Conservation (phyloP, 2,329 filamentous ascomycete genomes). For the Fusarium goolgardi region DNA sequence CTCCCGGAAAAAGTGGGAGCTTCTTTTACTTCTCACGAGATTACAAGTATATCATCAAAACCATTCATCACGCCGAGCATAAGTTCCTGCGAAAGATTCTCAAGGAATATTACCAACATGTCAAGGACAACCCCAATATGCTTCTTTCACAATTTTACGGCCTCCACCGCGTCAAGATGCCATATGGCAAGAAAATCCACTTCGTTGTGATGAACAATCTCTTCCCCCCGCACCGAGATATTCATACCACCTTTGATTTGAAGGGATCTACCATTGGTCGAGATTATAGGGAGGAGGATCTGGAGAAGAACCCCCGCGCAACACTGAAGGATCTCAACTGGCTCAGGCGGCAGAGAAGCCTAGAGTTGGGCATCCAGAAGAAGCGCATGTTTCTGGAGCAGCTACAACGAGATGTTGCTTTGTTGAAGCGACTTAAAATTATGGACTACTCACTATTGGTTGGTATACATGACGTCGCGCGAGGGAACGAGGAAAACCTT, state of each 20-base stretch:
- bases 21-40: conserved; percentile 99
- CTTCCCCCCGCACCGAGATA: conserved; percentile 96
- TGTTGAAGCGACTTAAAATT: conserved; percentile 89
- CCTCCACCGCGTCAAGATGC: conserved; percentile 96
- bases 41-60: conserved; percentile 99
- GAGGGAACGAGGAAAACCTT: conserved; percentile 95
- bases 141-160: conserved; percentile 98
- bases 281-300: conserved; percentile 88
- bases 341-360: conserved; percentile 83
- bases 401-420: conserved; percentile 84
- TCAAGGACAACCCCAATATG: conserved; percentile 93
- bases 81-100: conserved; percentile 86
- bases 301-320: conserved; percentile 89
- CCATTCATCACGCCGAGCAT: conserved; percentile 95
- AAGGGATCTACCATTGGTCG: conserved; percentile 96
- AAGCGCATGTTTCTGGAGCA: conserved; percentile 90
- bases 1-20: conserved; percentile 96
- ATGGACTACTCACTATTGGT: conserved; percentile 99
- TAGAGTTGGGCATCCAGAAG: conserved; percentile 91
- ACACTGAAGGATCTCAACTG: conserved; percentile 98
- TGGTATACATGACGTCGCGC: conserved; percentile 89
- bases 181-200: conserved; percentile 97
- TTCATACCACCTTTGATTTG: conserved; percentile 95
- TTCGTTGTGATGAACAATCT: conserved; percentile 99
- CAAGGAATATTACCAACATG: conserved; percentile 93